These are phyloP conservation scores for Neofusicoccum umdonicola DNA, from an alignment of 2,329 filamentous ascomycete species.

Conservation along the genomic window DNA sequence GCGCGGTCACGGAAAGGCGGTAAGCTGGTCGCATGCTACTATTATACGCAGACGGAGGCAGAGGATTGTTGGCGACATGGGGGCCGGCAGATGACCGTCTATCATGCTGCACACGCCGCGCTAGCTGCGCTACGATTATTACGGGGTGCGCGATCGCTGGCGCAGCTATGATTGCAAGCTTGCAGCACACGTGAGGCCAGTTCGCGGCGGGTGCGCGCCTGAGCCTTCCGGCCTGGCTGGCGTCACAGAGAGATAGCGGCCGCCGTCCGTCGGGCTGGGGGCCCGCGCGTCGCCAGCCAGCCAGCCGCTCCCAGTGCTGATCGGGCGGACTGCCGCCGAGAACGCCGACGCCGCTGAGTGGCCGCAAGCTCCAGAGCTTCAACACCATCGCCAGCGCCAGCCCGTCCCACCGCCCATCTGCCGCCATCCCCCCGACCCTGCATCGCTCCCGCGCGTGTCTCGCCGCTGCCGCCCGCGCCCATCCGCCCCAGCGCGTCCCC, in stretches of 20 bases:
- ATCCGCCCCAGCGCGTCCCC: not conserved
- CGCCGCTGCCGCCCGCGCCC: not conserved
- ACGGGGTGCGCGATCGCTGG: constrained; percentile 10
- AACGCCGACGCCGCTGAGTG: constrained; percentile 17
- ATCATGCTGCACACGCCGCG: constrained; percentile 12
- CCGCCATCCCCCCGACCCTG: not conserved
- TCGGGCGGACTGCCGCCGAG: constrained; percentile 4
- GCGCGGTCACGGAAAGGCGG: constrained; percentile 9
- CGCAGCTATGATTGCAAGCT: constrained; percentile 1
- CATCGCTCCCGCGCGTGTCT: not conserved
- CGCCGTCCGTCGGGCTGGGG: not conserved
- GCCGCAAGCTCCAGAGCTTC: constrained; percentile 17
- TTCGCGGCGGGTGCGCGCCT: not conserved
- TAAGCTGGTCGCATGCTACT: constrained; percentile 7
- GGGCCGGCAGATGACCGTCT: constrained; percentile 17
- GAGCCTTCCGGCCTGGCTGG: not conserved
- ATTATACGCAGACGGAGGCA: constrained; percentile 3
- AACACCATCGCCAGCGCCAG: constrained; percentile 12
- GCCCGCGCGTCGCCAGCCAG: too few species aligned
- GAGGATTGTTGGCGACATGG: not conserved
- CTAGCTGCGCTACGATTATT: constrained; percentile 7
- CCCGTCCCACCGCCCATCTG: not conserved
- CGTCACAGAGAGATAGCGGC: constrained; percentile 1
- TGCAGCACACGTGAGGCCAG: constrained; percentile 12
- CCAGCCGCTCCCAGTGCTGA: not conserved